Evolutionary conservation across 1,139 yeast species (phyloP), one percentile per base, ranked within the genome.

Genomic region (Blastobotrys serpentis): DNA sequence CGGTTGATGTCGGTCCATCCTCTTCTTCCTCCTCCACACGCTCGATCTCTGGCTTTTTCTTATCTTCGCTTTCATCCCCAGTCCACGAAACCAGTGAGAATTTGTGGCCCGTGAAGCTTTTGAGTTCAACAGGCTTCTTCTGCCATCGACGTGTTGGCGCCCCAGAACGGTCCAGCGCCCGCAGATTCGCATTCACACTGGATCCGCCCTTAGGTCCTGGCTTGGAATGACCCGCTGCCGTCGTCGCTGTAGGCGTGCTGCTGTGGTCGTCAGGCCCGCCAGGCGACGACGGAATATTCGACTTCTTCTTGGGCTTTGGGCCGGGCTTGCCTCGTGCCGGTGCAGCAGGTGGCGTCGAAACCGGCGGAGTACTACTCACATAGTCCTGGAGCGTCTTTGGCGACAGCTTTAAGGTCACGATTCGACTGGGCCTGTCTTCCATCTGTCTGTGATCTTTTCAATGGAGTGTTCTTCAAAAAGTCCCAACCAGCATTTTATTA

Each of bases 51-150:
- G 13, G 44, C 38, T 17, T 37, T 49, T 36, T 38, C 23, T 19
- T 18, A 32, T 18, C 32, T 33, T n/a, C 21, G 30, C 32, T 48
- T 44, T 42, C 26, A 30, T 11, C 36, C 41, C 36, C 47, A 34
- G 61, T 60, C 77, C 78, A 81, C 3, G 71, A 62, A 5, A 64
- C 61, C 52, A 79, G 68, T n/a, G 69, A 65, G 46, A 77, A 75
- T 53, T 72, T 72, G 58, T 75, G 77, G 10, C 86, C 85, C 10
- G 83, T 79, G 57, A 81, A 81, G n/a, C 82, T 75, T 62, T 77
- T 78, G 55, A 81, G 72, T 43, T 68, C 59, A 10, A 72, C 57
- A 1, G 77, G 74, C 47, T 69, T 67, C 57, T 78, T 78, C 6
- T 58, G 63, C 86, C 86, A 81, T 56, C 69, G 72, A 48, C 76